Percentiles rank a stretch among this genome's conserved stretches.
Evolutionary conservation across 2,329 filamentous ascomycete genomes (phyloP).

Genomic region (Alternaria sp.): DNA sequence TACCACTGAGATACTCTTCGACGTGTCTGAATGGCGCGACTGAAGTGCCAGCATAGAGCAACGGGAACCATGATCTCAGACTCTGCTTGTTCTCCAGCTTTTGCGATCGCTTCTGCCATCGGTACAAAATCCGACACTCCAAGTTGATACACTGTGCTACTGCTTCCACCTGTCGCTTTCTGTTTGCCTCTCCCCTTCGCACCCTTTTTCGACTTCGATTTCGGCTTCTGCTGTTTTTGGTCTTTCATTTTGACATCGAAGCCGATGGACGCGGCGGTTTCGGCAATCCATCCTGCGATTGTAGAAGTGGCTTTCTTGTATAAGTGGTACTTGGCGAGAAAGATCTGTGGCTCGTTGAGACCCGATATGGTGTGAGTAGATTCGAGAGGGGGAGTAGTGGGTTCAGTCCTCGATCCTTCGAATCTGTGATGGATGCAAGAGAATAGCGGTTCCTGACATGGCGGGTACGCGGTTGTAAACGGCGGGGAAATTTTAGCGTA

Average conservation of each 20-base stretch:
- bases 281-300: slow-evolving; percentile 17
- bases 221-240: neutral
- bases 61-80: slow-evolving; percentile 9
- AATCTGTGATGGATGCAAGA: too few relatives aligned
- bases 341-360: neutral
- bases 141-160: neutral
- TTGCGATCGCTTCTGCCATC: slow-evolving; percentile 11
- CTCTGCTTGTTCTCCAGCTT: neutral
- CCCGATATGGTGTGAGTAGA: too few relatives aligned
- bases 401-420: too few relatives aligned
- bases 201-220: neutral
- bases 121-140: slow-evolving; percentile 13
- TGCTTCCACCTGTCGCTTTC: neutral
- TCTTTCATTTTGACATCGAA: slow-evolving; percentile 6
- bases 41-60: slow-evolving; percentile 7
- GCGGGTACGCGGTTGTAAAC: too few relatives aligned
- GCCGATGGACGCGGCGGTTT: slow-evolving; percentile 8
- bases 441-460: too few relatives aligned
- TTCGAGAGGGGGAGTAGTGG: too few relatives aligned
- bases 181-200: neutral
- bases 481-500: too few relatives aligned
- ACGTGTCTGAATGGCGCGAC: slow-evolving; percentile 11
- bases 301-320: slow-evolving; percentile 15
- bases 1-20: slow-evolving; percentile 3
- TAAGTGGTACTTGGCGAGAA: slow-evolving; percentile 9